A percentile compares a stretch with the other conserved stretches of the same genome.
Evolutionary conservation across 192 early-diverging fungal species (phyloP).

Genomic region (Rhizoclosmatium globosum): DNA sequence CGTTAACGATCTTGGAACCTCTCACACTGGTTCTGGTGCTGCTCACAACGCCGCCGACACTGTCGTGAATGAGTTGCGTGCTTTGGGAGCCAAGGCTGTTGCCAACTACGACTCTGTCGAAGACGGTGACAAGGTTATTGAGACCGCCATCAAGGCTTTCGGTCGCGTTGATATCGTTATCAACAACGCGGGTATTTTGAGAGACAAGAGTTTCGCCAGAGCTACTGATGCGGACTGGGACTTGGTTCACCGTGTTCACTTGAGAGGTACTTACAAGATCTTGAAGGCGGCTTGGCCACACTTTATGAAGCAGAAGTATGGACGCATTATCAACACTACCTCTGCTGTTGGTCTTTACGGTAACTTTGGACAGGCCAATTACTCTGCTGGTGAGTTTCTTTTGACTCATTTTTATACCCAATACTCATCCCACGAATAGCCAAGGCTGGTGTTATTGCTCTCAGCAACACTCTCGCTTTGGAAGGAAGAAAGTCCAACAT

Average conservation of each 20-base stretch:
- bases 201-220: constrained; percentile 92
- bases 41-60: constrained; percentile 63
- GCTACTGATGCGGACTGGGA: constrained; percentile 97
- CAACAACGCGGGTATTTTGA: constrained; percentile 98
- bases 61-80: constrained; percentile 85
- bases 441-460: constrained; percentile 90
- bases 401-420: constrained; percentile 8
- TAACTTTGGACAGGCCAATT: constrained; percentile 92
- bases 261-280: constrained; percentile 94
- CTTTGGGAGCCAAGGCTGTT: constrained; percentile 87
- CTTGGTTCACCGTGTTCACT: constrained; percentile 86
- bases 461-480: constrained; percentile 90
- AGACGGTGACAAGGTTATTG: constrained; percentile 93
- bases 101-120: constrained; percentile 93
- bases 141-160: constrained; percentile 86
- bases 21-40: constrained; percentile 51
- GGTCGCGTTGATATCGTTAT: constrained; percentile 78
- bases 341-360: constrained; percentile 96
- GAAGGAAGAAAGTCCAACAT: constrained; percentile 94
- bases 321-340: constrained; percentile 93
- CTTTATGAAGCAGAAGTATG: constrained; percentile 93
- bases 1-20: constrained; percentile 88
- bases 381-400: constrained; percentile 64
- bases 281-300: constrained; percentile 96
- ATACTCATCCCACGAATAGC: constrained; percentile 49